Evolutionary conservation across 805 yeast genomes (phyloP).

Genomic region (Kuraishia molischiana): DNA sequence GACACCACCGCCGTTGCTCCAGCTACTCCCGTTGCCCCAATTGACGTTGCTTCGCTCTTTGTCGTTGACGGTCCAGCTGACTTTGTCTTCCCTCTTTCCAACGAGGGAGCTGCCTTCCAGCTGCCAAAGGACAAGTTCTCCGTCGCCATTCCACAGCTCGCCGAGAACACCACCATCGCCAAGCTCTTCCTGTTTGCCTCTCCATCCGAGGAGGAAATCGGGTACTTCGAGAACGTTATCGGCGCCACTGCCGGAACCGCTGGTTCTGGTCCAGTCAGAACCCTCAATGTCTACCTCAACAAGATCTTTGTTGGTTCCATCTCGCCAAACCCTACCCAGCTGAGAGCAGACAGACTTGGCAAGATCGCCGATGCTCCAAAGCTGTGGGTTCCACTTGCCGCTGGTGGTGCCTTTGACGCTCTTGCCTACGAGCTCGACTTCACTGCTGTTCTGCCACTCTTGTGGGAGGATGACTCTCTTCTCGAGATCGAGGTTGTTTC

Average conservation of each 20-base stretch:
- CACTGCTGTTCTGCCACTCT: constrained; percentile 16
- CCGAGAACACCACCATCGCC: constrained; percentile 16
- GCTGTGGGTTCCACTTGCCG: constrained; percentile 18
- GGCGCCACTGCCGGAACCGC: constrained; percentile 8
- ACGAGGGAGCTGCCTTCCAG: constrained; percentile 11
- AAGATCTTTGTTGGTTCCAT: constrained; percentile 14
- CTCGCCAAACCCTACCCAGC: constrained; percentile 20
- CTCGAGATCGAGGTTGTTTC: constrained; percentile 17
- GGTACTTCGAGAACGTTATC: constrained; percentile 11
- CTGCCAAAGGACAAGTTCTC: constrained; percentile 14
- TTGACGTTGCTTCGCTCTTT: constrained; percentile 10
- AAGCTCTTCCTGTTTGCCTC: constrained; percentile 17
- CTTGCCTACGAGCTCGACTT: constrained; percentile 19
- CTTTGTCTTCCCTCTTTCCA: constrained; percentile 13
- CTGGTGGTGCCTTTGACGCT: constrained; percentile 18
- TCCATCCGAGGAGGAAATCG: constrained; percentile 18
- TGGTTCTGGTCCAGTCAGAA: constrained; percentile 16
- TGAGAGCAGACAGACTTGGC: constrained; percentile 16
- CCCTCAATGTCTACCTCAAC: constrained; percentile 16
- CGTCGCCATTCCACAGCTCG: constrained; percentile 12
- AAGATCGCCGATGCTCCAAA: constrained; percentile 6
- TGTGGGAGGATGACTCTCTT: constrained; percentile 15
- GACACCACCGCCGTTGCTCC: constrained; percentile 8
- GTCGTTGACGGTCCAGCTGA: constrained; percentile 15
- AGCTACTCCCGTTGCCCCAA: constrained; percentile 4